These are phyloP conservation scores for Pestalotiopsis sp. DNA, from an alignment of 2,329 filamentous ascomycete species.

Conservation along the genomic window DNA sequence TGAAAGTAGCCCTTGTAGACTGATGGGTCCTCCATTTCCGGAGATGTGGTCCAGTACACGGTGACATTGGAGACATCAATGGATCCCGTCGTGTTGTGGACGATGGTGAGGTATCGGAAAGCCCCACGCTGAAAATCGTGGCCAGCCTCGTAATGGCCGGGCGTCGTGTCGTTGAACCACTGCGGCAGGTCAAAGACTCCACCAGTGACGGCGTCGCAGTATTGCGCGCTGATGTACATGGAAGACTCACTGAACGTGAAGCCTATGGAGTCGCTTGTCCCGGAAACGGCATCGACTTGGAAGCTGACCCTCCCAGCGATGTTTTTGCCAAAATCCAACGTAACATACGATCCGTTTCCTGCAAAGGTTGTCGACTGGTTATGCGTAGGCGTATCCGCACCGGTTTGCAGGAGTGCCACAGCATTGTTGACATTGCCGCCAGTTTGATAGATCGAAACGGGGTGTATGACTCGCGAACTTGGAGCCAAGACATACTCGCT, in stretches of 20 bases:
- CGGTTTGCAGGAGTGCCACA: neutral
- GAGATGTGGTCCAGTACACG: neutral
- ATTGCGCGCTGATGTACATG: neutral
- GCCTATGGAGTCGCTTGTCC: neutral
- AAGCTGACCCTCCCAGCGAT: neutral
- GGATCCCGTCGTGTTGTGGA: neutral
- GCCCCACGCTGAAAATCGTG: neutral
- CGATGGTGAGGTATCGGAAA: neutral
- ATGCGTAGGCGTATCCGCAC: neutral
- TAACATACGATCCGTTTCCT: neutral
- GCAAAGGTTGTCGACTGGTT: neutral
- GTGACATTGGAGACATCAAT: neutral
- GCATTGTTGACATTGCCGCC: neutral
- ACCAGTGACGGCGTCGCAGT: neutral
- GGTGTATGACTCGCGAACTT: neutral
- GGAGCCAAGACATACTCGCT: neutral
- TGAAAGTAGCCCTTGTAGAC: conserved; percentile 56
- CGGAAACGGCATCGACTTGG: neutral
- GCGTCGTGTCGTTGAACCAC: neutral
- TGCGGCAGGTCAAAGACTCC: neutral
- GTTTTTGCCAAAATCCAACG: neutral
- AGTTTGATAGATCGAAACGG: neutral
- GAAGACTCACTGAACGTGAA: neutral
- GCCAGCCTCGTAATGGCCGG: neutral
- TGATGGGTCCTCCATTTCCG: neutral